A percentile compares a stretch with the other conserved stretches of the same genome.
Evolutionary conservation across 2,329 filamentous ascomycete species (phyloP).

Genomic region (Penicillium olsonii): DNA sequence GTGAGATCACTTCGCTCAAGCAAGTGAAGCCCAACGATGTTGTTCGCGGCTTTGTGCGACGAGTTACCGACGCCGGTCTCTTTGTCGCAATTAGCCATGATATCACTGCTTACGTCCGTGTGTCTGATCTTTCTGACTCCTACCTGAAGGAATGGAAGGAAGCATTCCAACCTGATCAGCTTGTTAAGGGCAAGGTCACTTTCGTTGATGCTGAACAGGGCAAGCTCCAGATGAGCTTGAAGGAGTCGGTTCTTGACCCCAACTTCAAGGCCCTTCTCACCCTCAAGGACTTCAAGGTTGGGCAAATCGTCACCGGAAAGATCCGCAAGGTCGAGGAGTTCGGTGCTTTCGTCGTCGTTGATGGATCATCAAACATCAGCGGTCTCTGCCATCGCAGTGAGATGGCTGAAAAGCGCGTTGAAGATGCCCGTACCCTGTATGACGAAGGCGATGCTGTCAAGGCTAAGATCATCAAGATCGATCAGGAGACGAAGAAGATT

Average conservation of each 20-base stretch:
- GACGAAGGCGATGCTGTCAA: conserved; percentile 91
- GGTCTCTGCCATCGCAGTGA: conserved; percentile 90
- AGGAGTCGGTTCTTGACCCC: conserved; percentile 78
- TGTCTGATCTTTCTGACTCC: conserved; percentile 84
- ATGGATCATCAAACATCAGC: conserved; percentile 84
- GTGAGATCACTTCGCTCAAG: conserved; percentile 70
- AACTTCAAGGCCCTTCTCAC: conserved; percentile 73
- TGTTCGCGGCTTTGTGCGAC: conserved; percentile 88
- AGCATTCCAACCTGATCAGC: conserved; percentile 80
- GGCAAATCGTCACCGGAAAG: conserved; percentile 83
- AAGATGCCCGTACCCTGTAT: conserved; percentile 87
- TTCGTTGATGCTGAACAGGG: conserved; percentile 67
- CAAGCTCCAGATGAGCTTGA: conserved; percentile 83
- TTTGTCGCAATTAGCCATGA: conserved; percentile 82
- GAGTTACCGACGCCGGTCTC: conserved; percentile 83
- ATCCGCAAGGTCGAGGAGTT: conserved; percentile 93
- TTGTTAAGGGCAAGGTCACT: conserved; percentile 84
- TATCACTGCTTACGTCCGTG: conserved; percentile 78
- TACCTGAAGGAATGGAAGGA: conserved; percentile 97
- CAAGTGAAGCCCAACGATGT: conserved; percentile 76
- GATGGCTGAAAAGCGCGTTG: conserved; percentile 80
- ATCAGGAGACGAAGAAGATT: conserved; percentile 73
- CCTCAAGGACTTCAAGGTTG: conserved; percentile 74
- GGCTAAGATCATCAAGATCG: conserved; percentile 79
- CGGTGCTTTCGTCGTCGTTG: conserved; percentile 89